A percentile compares a stretch with the other conserved stretches of the same genome.
These are phyloP conservation scores for Vitis cinerea DNA, from an alignment of 164 flowering plant species.

Conservation along the genomic window DNA sequence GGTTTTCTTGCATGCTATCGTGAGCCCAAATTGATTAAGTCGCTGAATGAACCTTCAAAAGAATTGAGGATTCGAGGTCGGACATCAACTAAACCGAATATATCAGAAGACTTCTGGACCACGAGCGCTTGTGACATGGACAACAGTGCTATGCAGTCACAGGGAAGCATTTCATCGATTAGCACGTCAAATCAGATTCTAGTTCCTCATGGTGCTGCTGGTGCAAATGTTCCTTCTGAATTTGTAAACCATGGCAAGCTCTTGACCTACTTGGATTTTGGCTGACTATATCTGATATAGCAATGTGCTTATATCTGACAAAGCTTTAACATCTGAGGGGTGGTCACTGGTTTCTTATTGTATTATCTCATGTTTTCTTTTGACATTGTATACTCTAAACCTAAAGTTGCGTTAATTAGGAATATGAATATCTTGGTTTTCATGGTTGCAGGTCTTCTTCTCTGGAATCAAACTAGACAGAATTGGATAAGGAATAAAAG, in stretches of 20 bases:
- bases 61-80: slow-evolving; percentile 11
- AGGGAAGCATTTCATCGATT: slow-evolving; percentile 55
- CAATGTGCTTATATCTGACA: neutral
- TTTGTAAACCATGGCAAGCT: slow-evolving; percentile 59
- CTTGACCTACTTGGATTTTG: slow-evolving; percentile 1
- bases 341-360: too few relatives aligned
- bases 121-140: slow-evolving; percentile 57
- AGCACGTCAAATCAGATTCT: slow-evolving; percentile 34
- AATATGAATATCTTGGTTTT: neutral
- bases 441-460: slow-evolving; percentile 48
- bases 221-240: slow-evolving; percentile 24
- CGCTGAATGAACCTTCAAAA: slow-evolving; percentile 21
- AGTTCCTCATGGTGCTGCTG: slow-evolving; percentile 30
- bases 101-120: slow-evolving; percentile 50
- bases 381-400: too few relatives aligned
- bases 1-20: slow-evolving; percentile 41
- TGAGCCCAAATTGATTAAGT: slow-evolving; percentile 16
- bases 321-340: too few relatives aligned
- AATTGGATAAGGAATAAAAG: slow-evolving; percentile 45
- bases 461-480: slow-evolving; percentile 61
- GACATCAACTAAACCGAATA: slow-evolving; percentile 21
- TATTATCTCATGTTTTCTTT: too few relatives aligned
- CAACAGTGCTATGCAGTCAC: slow-evolving; percentile 48
- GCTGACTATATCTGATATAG: neutral
- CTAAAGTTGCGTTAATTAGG: too few relatives aligned